These are phyloP conservation scores for Neofusicoccum parvum DNA, from an alignment of 2,329 filamentous ascomycete genomes.

Conservation along the genomic window DNA sequence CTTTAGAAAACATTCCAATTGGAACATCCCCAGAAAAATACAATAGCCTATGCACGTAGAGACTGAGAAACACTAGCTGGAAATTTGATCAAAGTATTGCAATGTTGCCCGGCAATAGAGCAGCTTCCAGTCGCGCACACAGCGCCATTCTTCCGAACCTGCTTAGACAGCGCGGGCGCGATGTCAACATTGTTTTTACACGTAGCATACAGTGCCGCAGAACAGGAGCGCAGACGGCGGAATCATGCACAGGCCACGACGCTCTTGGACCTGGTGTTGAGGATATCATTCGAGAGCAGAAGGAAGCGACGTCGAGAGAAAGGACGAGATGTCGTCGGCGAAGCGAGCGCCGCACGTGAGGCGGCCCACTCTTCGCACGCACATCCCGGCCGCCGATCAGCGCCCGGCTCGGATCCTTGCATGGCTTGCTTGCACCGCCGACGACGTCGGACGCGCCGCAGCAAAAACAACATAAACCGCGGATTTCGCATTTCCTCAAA, in stretches of 20 bases:
- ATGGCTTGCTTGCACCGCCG: constrained; percentile 7
- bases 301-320: background rate
- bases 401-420: background rate
- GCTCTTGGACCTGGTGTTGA: constrained; percentile 12
- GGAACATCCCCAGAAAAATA: background rate
- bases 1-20: no score
- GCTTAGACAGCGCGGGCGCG: background rate
- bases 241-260: background rate
- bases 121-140: background rate
- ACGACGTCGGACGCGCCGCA: background rate
- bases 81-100: background rate
- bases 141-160: background rate
- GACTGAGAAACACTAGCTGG: no score
- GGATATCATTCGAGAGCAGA: background rate
- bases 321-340: constrained; percentile 6
- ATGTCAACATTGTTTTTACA: background rate
- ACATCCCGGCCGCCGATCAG: constrained; percentile 16
- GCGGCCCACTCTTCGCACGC: background rate
- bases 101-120: constrained; percentile 6
- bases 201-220: constrained; percentile 3
- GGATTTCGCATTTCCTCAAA: no score
- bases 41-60: no score
- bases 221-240: background rate
- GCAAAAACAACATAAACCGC: background rate
- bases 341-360: background rate